phyloP scores from a whole-genome alignment of 208 protist genomes.

The Acanthamoeba sp. region DNA sequence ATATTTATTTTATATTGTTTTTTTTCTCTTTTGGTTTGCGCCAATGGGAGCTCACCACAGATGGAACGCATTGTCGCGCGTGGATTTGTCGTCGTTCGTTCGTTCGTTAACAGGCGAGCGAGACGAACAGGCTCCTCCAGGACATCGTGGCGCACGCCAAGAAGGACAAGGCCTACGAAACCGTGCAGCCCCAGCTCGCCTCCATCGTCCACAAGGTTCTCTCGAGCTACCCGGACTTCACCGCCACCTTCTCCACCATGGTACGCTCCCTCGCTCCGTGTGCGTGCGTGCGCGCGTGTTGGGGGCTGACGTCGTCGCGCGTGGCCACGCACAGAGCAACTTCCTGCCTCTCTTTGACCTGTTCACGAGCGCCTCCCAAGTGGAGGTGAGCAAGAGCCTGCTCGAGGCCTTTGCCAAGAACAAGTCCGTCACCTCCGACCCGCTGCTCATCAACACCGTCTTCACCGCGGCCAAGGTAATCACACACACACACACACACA shows the following conservation, averaged over 20 bases:
- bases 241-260: conserved; percentile 78
- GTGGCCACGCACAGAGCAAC: conserved; percentile 74
- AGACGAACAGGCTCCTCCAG: conserved; percentile 86
- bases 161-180: conserved; percentile 82
- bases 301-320: neutral
- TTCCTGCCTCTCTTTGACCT: conserved; percentile 90
- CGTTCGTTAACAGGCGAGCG: conserved; percentile 74
- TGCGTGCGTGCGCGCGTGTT: neutral
- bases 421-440: conserved; percentile 1
- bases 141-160: conserved; percentile 87
- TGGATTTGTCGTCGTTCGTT: too few relatives aligned
- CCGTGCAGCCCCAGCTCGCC: conserved; percentile 83
- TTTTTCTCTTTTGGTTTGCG: neutral
- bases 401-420: conserved; percentile 84
- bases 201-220: conserved; percentile 87
- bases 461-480: conserved; percentile 23
- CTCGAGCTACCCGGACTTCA: conserved; percentile 75
- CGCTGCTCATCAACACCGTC: conserved; percentile 31
- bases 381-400: conserved; percentile 86
- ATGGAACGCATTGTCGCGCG: too few relatives aligned
- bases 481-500: too few relatives aligned
- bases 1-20: neutral
- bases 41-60: too few relatives aligned
- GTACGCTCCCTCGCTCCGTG: neutral
- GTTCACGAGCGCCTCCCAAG: conserved; percentile 83